phyloP scores from a whole-genome alignment of 768 basidiomycete genomes.

The Phaeotremella fagi region DNA sequence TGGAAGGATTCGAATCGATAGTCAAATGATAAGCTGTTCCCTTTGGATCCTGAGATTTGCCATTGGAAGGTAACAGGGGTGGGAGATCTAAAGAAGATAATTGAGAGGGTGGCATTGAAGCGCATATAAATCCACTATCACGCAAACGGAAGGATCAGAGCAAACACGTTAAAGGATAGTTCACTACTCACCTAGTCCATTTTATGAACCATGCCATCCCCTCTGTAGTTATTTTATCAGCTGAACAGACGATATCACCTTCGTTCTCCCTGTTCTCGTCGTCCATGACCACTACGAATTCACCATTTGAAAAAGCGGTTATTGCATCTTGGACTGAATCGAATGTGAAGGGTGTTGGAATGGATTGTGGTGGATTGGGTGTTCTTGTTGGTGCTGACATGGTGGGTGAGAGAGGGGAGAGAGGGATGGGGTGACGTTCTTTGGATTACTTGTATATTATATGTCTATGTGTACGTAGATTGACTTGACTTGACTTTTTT shows the following conservation, averaged over 20 bases:
- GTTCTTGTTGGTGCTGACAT: conserved; percentile 31
- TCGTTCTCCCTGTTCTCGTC: conserved; percentile 95
- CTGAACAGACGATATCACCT: conserved; percentile 90
- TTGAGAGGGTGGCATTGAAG: conserved; percentile 70
- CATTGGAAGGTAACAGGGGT: conserved; percentile 47
- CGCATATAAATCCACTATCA: conserved; percentile 96
- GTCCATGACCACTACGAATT: conserved; percentile 96
- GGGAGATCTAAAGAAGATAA: conserved; percentile 75
- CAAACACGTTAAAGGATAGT: neutral
- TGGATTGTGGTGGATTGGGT: conserved; percentile 10
- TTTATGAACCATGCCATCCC: conserved; percentile 99
- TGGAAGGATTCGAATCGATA: conserved; percentile 67
- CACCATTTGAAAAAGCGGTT: conserved; percentile 67
- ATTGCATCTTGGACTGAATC: conserved; percentile 77
- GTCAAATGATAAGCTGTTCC: conserved; percentile 94
- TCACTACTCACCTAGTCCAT: conserved; percentile 72
- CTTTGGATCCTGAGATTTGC: conserved; percentile 67
- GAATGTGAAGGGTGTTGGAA: conserved; percentile 53
- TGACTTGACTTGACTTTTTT: too few relatives aligned
- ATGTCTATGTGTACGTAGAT: too few relatives aligned
- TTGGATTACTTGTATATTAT: too few relatives aligned
- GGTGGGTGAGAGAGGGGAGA: neutral
- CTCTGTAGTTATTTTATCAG: conserved; percentile 75
- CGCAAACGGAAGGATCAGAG: conserved; percentile 8
- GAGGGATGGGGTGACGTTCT: neutral